Conservation (phyloP, 2,329 filamentous ascomycete genomes). For the Monosporascus sp. region DNA sequence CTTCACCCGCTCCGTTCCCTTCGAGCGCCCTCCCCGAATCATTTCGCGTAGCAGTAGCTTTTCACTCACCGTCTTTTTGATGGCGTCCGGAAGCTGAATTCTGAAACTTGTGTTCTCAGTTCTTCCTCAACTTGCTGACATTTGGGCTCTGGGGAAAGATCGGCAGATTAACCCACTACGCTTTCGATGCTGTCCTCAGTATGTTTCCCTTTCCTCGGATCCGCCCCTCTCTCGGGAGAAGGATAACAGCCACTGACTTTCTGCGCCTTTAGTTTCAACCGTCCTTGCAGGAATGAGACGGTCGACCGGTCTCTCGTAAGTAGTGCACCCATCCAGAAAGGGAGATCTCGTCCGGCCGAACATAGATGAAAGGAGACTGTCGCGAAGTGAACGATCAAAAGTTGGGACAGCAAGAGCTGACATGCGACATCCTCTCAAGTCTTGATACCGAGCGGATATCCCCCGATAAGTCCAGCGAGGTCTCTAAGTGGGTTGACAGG, state of each 20-base stretch:
- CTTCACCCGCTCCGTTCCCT: neutral
- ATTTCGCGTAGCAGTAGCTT: neutral
- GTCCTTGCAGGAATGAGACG: slow-evolving; percentile 96
- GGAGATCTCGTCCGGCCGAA: too few relatives aligned
- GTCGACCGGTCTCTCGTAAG: slow-evolving; percentile 96
- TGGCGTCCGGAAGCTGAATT: slow-evolving; percentile 22
- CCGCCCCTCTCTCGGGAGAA: neutral
- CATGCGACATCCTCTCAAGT: slow-evolving; percentile 57
- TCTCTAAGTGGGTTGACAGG: slow-evolving; percentile 85
- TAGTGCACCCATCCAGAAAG: slow-evolving; percentile 24
- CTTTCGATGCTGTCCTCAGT: slow-evolving; percentile 92
- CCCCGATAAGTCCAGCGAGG: slow-evolving; percentile 73
- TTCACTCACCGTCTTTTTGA: slow-evolving; percentile 4
- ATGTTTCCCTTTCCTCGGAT: slow-evolving; percentile 33
- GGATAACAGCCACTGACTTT: slow-evolving; percentile 17
- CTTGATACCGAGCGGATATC: slow-evolving; percentile 81
- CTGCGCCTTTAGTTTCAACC: slow-evolving; percentile 66
- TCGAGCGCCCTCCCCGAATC: too few relatives aligned
- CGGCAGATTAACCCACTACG: slow-evolving; percentile 88
- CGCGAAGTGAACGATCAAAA: slow-evolving; percentile 2
- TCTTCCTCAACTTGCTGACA: slow-evolving; percentile 61
- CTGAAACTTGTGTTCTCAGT: slow-evolving; percentile 41
- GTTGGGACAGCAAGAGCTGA: slow-evolving; percentile 32
- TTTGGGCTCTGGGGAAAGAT: slow-evolving; percentile 72
- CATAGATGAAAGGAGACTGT: neutral